Base-by-base conservation (phyloP, 208 protist species). In the Crithidia fasciculata region DNA sequence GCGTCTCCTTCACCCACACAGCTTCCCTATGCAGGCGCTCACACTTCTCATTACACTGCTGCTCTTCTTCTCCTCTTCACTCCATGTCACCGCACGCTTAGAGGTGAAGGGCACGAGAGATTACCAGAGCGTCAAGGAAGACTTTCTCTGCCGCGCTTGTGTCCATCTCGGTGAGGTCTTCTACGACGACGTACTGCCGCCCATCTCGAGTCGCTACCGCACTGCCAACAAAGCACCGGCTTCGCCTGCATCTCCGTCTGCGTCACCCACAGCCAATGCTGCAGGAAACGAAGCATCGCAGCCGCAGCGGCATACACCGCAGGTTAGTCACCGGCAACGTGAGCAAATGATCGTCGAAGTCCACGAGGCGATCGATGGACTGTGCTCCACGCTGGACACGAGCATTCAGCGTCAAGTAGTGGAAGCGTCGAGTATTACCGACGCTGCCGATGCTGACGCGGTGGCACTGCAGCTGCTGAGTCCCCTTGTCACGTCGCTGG, bases 81-180 rank as follows among this genome's bases (percentile, higher is more conserved):
- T 57, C 2, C 45, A 4, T 59, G 65, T 16, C 9, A 3, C 36
- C 8, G 50, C 18, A 9, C 65, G 15, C 13, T 19, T 18, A 49
- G 65, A 70, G 53, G 40, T 60, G 41, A 64, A 57, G 49, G 39
- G 47, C 28, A 65, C 47, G 0, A 19, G 53, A 6, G 59, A 72
- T 28, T 78, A 73, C 28, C 8, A 50, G 3, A 71, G 49, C 40
- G 60, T 72, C n/a, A 78, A 78, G 74, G 64, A 67, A 43, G 64
- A 72, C 54, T 68, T 78, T 9, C 28, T 72, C 4, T 78, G 74
- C 59, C 79, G 74, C 15, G 79, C 79, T 18, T 84, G 79, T 41
- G 63, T 84, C 28, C 43, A 47, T 7, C 39, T 84, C 1, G 45
- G 54, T 15, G 49, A 57, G 37, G 66, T 69, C 5, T 80, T 80